A percentile compares a stretch with the other conserved stretches of the same genome.
Evolutionary conservation across 106 monocot genomes (phyloP).

Genomic region (Apostasia ramifera): DNA sequence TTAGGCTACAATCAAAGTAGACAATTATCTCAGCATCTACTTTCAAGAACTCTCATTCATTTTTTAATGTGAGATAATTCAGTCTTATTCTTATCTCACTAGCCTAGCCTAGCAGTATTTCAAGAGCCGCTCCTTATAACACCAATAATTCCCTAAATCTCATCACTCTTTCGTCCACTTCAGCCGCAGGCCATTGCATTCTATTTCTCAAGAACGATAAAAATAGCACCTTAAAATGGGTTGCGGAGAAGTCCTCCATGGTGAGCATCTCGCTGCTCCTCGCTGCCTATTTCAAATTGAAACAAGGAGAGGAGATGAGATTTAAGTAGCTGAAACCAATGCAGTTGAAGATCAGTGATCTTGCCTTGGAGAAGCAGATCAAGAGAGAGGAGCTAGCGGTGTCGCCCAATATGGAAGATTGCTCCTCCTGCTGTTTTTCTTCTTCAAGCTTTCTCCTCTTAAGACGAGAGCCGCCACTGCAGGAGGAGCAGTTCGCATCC

Average conservation of each 20-base stretch:
- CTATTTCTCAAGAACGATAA: not conserved
- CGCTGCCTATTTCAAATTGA: not conserved
- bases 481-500: no score
- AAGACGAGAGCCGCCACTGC: no score
- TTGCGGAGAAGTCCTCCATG: slow-evolving; percentile 57
- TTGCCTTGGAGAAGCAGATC: slow-evolving; percentile 33
- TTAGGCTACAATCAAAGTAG: no score
- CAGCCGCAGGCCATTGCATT: no score
- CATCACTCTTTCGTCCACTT: not conserved
- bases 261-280: not conserved
- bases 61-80: no score
- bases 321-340: not conserved
- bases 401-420: slow-evolving; percentile 41
- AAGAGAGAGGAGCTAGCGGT: slow-evolving; percentile 79
- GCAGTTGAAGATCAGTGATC: not conserved
- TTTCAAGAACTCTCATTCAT: no score
- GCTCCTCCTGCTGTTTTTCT: not conserved
- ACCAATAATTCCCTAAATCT: no score
- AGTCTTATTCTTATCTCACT: no score
- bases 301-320: slow-evolving; percentile 11
- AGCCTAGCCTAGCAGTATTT: no score
- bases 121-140: no score
- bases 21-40: no score
- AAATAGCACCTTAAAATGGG: slow-evolving; percentile 37
- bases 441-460: slow-evolving; percentile 44